Percentiles rank a stretch among this genome's conserved stretches.
These are phyloP conservation scores for Citrus australasica DNA, from an alignment of 345 rosid genomes.

Conservation along the genomic window DNA sequence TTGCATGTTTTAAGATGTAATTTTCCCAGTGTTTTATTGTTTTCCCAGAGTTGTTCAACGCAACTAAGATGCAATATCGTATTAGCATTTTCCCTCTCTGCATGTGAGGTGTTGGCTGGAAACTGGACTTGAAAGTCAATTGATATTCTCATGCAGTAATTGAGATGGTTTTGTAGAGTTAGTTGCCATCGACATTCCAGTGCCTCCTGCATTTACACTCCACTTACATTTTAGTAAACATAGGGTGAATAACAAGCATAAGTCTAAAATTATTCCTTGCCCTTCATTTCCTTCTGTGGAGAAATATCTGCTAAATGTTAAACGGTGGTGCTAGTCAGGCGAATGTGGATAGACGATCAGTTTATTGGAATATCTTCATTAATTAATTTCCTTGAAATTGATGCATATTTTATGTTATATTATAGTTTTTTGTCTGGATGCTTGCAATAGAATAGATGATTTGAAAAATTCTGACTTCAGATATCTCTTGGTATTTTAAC, in stretches of 20 bases:
- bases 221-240: neutral
- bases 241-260: neutral
- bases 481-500: neutral
- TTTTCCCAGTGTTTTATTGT: neutral
- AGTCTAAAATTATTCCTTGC: neutral
- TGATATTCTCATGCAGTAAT: neutral
- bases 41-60: neutral
- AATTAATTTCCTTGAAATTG: neutral
- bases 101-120: neutral
- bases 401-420: neutral
- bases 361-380: neutral
- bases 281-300: neutral
- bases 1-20: slow-evolving; percentile 1
- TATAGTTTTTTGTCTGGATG: neutral
- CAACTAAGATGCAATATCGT: neutral
- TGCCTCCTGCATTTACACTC: neutral
- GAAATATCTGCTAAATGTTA: neutral
- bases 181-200: neutral
- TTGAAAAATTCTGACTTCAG: neutral
- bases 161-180: neutral
- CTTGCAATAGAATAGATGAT: neutral
- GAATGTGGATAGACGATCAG: neutral
- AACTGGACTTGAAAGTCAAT: neutral
- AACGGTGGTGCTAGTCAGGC: neutral
- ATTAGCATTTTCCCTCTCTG: neutral